Evolutionary conservation across 768 basidiomycete species (phyloP).

Genomic region (Russula lepida): DNA sequence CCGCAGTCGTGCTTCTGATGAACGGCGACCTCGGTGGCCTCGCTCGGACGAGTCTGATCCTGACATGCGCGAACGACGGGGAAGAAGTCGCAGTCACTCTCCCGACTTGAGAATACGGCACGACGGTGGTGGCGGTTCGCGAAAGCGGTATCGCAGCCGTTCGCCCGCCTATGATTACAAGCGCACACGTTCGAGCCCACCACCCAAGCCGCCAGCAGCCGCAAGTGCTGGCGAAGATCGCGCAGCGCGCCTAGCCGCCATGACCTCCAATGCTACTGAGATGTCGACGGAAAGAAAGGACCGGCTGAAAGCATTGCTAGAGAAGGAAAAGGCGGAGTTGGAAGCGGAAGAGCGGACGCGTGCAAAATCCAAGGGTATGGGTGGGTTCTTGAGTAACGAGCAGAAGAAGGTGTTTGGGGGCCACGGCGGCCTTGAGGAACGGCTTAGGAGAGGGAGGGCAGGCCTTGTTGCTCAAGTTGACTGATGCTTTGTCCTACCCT

Average conservation of each 20-base stretch:
- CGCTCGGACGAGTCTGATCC: conserved; percentile 45
- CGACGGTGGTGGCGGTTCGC: conserved; percentile 20
- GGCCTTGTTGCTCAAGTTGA: conserved; percentile 62
- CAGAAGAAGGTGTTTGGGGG: conserved; percentile 82
- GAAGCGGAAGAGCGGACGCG: conserved; percentile 64
- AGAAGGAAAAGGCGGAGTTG: conserved; percentile 69
- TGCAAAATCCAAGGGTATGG: conserved; percentile 67
- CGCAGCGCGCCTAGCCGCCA: conserved; percentile 82
- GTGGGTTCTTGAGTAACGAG: conserved; percentile 72
- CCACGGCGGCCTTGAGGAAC: conserved; percentile 66
- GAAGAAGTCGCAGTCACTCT: conserved; percentile 25
- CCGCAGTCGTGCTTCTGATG: conserved; percentile 24
- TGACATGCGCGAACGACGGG: conserved; percentile 25
- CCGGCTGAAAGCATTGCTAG: conserved; percentile 57
- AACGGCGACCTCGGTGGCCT: conserved; percentile 36
- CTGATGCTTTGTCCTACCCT: conserved; percentile 25
- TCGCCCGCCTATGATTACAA: conserved; percentile 33
- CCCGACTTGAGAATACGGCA: conserved; percentile 23
- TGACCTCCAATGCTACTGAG: conserved; percentile 65
- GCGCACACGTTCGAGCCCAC: conserved; percentile 42
- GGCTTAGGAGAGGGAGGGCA: conserved; percentile 63
- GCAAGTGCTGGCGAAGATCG: conserved; percentile 42
- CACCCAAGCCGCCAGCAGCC: conserved; percentile 23
- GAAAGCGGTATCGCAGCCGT: conserved; percentile 36
- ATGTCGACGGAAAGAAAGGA: conserved; percentile 64